Evolutionary conservation across 1,139 yeast species (phyloP), one percentile per base, ranked within the genome.

Genomic region (Debaryomyces psychrophilus): DNA sequence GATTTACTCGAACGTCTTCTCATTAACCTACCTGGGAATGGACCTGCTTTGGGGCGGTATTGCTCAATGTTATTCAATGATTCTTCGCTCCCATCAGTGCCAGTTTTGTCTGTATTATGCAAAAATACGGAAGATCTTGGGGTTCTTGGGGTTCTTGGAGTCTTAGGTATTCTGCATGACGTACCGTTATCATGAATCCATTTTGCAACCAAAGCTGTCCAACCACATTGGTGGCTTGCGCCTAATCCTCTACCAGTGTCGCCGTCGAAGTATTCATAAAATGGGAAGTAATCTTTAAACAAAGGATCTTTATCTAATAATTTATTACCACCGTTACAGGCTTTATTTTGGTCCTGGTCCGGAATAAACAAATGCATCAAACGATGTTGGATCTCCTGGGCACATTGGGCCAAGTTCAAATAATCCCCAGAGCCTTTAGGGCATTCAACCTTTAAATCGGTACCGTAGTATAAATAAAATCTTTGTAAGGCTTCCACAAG

Each of bases 161-260:
- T 68, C 67, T 76, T 68, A 44, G 81, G 75, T 53, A 71, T 60
- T 60, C 79, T 70, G 60, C 84, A 81, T 0, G 90, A 79, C 40
- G 83, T 77, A 47, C 97, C 97, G 43, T 88, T 88, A 65, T 92
- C 98, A 62, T 89, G 95, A 60, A 92, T 90, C 82, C 95, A 83
- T 67, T 93, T 88, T 41, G 97, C 96, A 46, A 90, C 95, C 41
- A 92, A 77, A 0, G 96, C 92, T 1, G 98, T 92, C 98, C 98
- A 92, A 12, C 98, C 98, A 72, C 92, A 86, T 69, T 92, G 98
- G 71, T 93, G 97, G 41, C 93, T 85, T 1, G 97, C 93, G 33
- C 98, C 98, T 50, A 92, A 72, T 5, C 98, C 98, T 58, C 96
- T 80, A 41, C 98, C 98, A 2, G 95, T 87, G 60, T 92, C 98